Evolutionary conservation across 208 protist species (phyloP).

Genomic region (Willaertia magna): DNA sequence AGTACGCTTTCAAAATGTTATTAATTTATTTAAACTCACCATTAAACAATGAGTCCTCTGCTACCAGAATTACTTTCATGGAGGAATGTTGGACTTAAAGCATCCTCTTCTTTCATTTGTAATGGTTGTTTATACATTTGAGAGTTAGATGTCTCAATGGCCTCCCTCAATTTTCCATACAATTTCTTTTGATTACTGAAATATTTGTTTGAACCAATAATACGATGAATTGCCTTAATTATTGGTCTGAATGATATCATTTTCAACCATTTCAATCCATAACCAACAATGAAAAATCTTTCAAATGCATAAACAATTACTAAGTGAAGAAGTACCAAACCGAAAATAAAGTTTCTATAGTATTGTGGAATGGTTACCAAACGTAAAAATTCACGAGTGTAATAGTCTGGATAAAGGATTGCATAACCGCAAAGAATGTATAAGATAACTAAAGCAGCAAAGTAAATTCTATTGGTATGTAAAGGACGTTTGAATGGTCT

Average conservation of each 20-base stretch:
- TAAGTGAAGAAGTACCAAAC: not conserved
- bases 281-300: constrained; percentile 3
- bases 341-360: not conserved
- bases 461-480: not conserved
- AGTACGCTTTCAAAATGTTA: too few relatives aligned
- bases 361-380: not conserved
- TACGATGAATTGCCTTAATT: not conserved
- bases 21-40: too few relatives aligned
- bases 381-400: not conserved
- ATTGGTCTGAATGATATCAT: not conserved
- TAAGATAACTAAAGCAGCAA: not conserved
- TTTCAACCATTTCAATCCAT: not conserved
- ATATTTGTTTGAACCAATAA: not conserved
- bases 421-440: not conserved
- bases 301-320: not conserved
- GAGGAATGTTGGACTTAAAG: too few relatives aligned
- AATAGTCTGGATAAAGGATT: not conserved
- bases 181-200: not conserved
- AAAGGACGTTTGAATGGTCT: not conserved
- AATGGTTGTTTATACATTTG: too few relatives aligned
- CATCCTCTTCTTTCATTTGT: too few relatives aligned
- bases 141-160: too few relatives aligned
- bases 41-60: too few relatives aligned
- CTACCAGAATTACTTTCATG: too few relatives aligned
- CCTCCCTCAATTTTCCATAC: not conserved